Base-by-base conservation (phyloP, 495 filamentous ascomycete genomes). In the Talaromyces thailandensis region DNA sequence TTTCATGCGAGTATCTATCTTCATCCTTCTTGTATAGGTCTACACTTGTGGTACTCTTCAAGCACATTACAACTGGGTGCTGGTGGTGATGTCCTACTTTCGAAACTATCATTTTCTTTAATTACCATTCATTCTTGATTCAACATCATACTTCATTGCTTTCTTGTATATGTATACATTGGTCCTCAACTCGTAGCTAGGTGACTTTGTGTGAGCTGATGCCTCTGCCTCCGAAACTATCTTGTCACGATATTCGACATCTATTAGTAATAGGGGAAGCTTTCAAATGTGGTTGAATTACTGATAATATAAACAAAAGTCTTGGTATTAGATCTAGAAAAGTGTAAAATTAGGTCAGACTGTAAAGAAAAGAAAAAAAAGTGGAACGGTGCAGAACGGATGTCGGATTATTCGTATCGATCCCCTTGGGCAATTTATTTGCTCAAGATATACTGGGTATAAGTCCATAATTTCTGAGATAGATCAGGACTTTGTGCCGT, bases 361-460 rank as follows among this genome's bases (percentile, higher is more conserved):
- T 35, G n/a, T 18, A 21, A 52, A 9, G 14, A 52, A 8, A 9
- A 25, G 48, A 52, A 52, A 52, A 52, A 25, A 52, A 52, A 25
- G 18, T 9, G 2, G 2, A 11, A 52, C 0, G 8, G 16, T 40
- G 14, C 35, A 40, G 35, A 40, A 37, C 4, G 35, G 16, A 40
- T 40, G 35, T 40, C 9, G 14, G 9, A 6, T 40, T 4, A 6
- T 40, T 14, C 12, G 35, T 40, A 40, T 12, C 14, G 16, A 14
- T 40, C 16, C 35, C 14, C 12, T 14, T 12, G 16, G 23, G 18
- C 6, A 57, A 16, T 5, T 55, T 35, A 57, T 16, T 35, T 35
- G 4, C 55, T 57, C 40, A 61, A 25, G 40, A 51, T 26, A 52
- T 61, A 25, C 21, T 61, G 59, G 23, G 59, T 61, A 32, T n/a